phyloP scores from a whole-genome alignment of 805 yeast genomes.

The Barnettozyma populi region DNA sequence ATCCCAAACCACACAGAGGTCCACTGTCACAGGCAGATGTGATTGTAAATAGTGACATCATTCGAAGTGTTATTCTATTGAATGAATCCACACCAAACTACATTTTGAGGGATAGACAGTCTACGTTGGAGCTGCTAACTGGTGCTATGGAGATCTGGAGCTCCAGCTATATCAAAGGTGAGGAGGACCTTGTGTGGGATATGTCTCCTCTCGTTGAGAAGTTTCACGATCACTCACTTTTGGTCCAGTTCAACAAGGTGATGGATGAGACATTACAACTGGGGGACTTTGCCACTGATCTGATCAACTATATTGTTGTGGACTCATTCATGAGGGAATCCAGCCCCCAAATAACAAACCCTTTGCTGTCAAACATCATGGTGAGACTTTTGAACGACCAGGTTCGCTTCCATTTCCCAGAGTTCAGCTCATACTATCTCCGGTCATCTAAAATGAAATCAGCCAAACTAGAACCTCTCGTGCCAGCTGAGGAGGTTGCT shows the following conservation, averaged over 20 bases:
- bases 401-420: constrained; percentile 8
- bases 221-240: background rate
- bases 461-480: background rate
- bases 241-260: constrained; percentile 3
- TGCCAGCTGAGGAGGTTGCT: background rate
- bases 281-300: constrained; percentile 8
- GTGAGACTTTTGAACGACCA: constrained; percentile 10
- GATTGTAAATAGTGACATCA: constrained; percentile 8
- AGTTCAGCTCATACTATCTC: constrained; percentile 6
- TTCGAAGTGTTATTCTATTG: constrained; percentile 10
- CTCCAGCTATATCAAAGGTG: background rate
- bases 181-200: background rate
- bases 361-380: constrained; percentile 8
- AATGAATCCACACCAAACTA: constrained; percentile 3
- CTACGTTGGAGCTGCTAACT: constrained; percentile 2
- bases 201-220: background rate
- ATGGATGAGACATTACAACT: background rate
- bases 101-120: constrained; percentile 3
- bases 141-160: background rate
- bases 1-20: background rate
- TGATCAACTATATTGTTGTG: constrained; percentile 2
- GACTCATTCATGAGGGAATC: background rate
- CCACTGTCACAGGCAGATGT: constrained; percentile 1
- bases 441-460: background rate
- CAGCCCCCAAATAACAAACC: background rate